Base-by-base conservation (phyloP, 1,284 basidiomycete genomes). In the Leccinum subrobustum region DNA sequence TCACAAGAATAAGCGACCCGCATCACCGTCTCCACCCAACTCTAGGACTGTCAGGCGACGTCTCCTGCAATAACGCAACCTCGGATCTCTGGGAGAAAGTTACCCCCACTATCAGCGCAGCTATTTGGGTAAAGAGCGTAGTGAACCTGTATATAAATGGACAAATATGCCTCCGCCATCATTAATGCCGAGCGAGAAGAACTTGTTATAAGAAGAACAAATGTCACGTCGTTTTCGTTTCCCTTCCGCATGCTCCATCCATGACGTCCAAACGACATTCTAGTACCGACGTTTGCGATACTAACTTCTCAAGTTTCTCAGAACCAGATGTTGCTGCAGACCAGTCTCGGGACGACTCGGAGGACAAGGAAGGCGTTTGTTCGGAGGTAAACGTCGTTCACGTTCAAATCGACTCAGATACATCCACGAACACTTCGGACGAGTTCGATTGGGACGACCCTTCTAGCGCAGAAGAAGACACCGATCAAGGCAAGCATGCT, bases 361-460 rank as follows among this genome's bases (percentile, higher is more conserved):
- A 47, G 12, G 44, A 63, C 25, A 62, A 63, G 31, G 62, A 16
- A 5, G 57, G 59, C 20, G 60, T 61, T 20, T 47, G 47, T 25
- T 50, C 50, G 7, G 63, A 58, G n/a, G 53, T 51, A 25, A 52
- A 59, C 29, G 60, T 29, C 1, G 54, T 52, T 16, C 52, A 58
- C 18, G 60, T 31, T 2, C 54, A 71, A 39, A 63, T 63, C 29
- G 81, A 83, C 60, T 80, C 83, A 5, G 84, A 86, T 63, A 79
- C 84, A 6, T 81, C 76, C 35, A 88, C 87, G 11, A 82, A 85
- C 67, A 79, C 83, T 1, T 84, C 83, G 14, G 88, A 89, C 67
- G 86, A 90, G 67, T 90, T 91, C 66, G 81, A 90, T 75, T 90
- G 88, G 89, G 86, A 89, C 58, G 83, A 80, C 6, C 75, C 78